Evolutionary conservation across 1,139 yeast species (phyloP), one percentile per base, ranked within the genome.

Genomic region (Yamadazyma diddensiae): DNA sequence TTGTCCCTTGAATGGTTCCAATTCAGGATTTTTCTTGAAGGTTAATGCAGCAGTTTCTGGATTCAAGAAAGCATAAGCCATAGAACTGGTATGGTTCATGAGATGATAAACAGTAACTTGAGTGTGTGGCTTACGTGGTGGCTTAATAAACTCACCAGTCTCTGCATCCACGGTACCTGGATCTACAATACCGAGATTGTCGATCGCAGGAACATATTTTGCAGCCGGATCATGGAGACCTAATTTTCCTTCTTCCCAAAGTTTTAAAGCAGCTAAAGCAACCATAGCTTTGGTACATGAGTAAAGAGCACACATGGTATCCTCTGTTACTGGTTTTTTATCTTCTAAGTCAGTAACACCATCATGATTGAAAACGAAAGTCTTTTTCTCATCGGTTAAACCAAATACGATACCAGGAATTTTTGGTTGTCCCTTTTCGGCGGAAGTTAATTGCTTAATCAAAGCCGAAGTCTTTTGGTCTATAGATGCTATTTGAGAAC

Each of bases 221-320:
- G 58, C 55, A n/a, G 66, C 65, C 2, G 70, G 66, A 8, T 47
- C 61, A 41, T 74, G 77, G 26, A 76, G 50, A 5, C 56, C 53
- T 15, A 74, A 44, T 25, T 49, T 47, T 0, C 76, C 76, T 30
- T 59, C 57, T 35, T 75, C 79, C 24, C 61, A 63, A 18, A 74
- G 57, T 28, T 65, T 66, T 34, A 76, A 51, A 2, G 62, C 52
- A 1, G 73, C 79, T 49, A 69, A 59, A 0, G 71, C 60, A 2
- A 77, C 70, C 35, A 73, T 49, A 3, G 72, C 47, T 44, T 75
- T 75, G n/a, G 80, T 70, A 37, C 74, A 67, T 9, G 78, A 70
- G 26, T 63, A 73, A 28, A 52, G 54, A 36, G 67, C 55, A 38
- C 67, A 54, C 12, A 59, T 44, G 26, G 59, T 50, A 27, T 70